Evolutionary conservation across 257 asterid genomes (phyloP), one percentile per base, ranked within the genome.

Genomic region (Fraxinus quadrangulata): DNA sequence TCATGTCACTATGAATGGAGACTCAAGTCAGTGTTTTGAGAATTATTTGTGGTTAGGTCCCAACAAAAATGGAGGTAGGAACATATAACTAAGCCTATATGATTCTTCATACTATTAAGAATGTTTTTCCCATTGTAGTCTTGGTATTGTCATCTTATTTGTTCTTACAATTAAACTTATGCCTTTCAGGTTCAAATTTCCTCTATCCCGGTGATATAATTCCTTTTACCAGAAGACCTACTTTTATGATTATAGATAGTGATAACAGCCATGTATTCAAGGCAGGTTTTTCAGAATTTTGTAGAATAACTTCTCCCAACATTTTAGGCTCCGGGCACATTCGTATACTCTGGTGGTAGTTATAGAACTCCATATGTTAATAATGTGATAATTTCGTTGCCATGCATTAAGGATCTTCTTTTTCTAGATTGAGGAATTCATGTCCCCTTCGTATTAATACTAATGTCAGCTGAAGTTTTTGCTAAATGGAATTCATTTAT

Each of bases 201-300:
- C 96, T 95, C 70, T 93, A 88, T 79, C 98, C 99, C 26, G 99
- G 96, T 47, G 99, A 95, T 89, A 71, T 95, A 65, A 84, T 95
- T 78, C 98, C 99, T 75, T 93, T 95, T 87, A 95, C 99, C 31
- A 90, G 99, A 85, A 88, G 87, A 86, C 99, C 98, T 30, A 90
- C 93, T 76, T 93, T 93, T 83, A 78, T 93, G 83, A 93, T 95
- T 73, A 88, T 95, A 71, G 99, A 95, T 82, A 95, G 99, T 71
- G 90, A 95, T 82, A 89, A 81, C 88, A 93, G 99, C 96, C 90
- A 95, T 85, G 94, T 93, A 89, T 95, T 95, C 99, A 93, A 95
- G 99, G 99, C 99, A 95, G 99, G 99, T 95, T 95, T 93, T 97
- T 93, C 90, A 85, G 75, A 84, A 87, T 90, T 88, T 86, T 86